These are phyloP conservation scores for Alternaria atra DNA, from an alignment of 2,329 filamentous ascomycete species.

Conservation along the genomic window DNA sequence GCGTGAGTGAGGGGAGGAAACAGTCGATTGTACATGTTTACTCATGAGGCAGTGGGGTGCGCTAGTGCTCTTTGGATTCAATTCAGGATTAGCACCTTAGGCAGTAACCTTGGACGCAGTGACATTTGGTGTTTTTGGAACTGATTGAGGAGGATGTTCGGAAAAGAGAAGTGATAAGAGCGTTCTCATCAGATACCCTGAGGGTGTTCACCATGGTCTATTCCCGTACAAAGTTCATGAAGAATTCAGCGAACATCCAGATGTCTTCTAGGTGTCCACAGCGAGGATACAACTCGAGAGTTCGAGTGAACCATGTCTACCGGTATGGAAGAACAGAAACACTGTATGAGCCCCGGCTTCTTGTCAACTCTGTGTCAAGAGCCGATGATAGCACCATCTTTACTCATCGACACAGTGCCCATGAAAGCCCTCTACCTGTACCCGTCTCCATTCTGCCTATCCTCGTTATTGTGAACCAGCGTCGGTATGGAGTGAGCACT, in stretches of 20 bases:
- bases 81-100: not conserved
- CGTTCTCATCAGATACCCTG: too few relatives aligned
- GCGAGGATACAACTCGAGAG: too few relatives aligned
- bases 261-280: not conserved
- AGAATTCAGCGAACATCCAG: not conserved
- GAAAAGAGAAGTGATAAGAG: too few relatives aligned
- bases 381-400: not conserved
- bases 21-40: not conserved
- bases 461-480: not conserved
- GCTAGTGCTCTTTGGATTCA: not conserved
- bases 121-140: too few relatives aligned
- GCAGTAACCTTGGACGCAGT: too few relatives aligned
- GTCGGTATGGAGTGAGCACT: not conserved
- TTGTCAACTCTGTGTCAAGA: not conserved
- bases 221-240: not conserved
- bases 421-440: slow-evolving; percentile 6
- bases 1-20: not conserved
- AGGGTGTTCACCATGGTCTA: too few relatives aligned
- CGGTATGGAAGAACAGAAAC: too few relatives aligned
- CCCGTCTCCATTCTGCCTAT: not conserved
- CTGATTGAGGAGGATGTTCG: too few relatives aligned
- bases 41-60: slow-evolving; percentile 2
- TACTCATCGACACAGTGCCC: not conserved
- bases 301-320: too few relatives aligned
- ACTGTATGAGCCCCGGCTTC: not conserved